A percentile compares a stretch with the other conserved stretches of the same genome.
Conservation (phyloP, 148 eudicot species). For the Rhododendron mucronatum region DNA sequence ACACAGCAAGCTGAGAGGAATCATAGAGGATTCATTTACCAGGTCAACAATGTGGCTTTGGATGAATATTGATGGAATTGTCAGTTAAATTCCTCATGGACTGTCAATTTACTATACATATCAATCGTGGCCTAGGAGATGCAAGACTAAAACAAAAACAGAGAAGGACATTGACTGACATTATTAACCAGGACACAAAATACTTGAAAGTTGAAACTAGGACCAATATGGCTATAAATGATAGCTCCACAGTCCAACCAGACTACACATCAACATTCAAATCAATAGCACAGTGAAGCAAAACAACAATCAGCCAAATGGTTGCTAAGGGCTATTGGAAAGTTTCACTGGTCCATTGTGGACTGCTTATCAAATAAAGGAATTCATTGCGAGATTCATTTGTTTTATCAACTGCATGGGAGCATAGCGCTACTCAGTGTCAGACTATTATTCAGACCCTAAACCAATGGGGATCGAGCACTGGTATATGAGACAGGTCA, state of each 20-base stretch:
- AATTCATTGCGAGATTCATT: not conserved
- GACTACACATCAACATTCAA: not conserved
- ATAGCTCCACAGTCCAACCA: not conserved
- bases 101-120: not conserved
- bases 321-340: not conserved
- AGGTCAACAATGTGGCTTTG: not conserved
- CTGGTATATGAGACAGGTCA: not conserved
- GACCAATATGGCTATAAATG: not conserved
- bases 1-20: not conserved
- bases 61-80: not conserved
- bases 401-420: not conserved
- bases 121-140: not conserved
- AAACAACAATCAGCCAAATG: not conserved
- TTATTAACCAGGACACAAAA: not conserved
- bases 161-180: not conserved
- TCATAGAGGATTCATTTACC: not conserved
- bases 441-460: not conserved
- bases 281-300: not conserved
- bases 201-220: not conserved
- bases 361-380: not conserved
- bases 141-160: not conserved
- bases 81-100: not conserved
- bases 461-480: not conserved
- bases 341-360: not conserved
- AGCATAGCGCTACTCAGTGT: not conserved